phyloP scores from a whole-genome alignment of 164 flowering plant species.

The Berberis vulgaris region DNA sequence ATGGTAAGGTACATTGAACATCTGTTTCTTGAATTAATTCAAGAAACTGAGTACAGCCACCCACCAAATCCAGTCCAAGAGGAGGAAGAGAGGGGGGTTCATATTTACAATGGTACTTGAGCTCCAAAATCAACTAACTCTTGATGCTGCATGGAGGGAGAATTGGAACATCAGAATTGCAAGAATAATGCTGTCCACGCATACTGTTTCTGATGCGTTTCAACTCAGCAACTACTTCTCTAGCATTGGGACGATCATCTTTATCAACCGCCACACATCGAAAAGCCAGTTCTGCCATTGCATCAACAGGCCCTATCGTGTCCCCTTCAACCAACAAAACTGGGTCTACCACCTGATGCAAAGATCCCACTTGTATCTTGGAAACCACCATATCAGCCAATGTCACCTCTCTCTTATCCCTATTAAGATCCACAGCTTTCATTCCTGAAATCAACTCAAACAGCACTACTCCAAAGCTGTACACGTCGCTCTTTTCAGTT shows the following conservation, averaged over 20 bases:
- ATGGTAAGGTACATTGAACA: too few relatives aligned
- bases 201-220: constrained; percentile 36
- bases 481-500: constrained; percentile 95
- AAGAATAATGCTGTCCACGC: constrained; percentile 11
- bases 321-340: constrained; percentile 31
- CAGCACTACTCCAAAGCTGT: constrained; percentile 87
- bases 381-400: constrained; percentile 73
- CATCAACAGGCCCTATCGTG: constrained; percentile 35
- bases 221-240: constrained; percentile 71
- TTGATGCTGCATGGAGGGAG: too few relatives aligned
- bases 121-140: too few relatives aligned
- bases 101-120: too few relatives aligned
- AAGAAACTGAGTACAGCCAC: too few relatives aligned
- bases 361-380: constrained; percentile 60
- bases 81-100: too few relatives aligned
- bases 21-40: too few relatives aligned
- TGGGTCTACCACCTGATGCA: constrained; percentile 67
- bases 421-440: constrained; percentile 69
- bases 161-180: neutral
- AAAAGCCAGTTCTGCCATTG: constrained; percentile 80
- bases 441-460: constrained; percentile 73
- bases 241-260: constrained; percentile 81
- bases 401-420: constrained; percentile 64
- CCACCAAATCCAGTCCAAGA: too few relatives aligned
- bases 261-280: constrained; percentile 82